Base-by-base conservation (phyloP, 768 basidiomycete genomes). In the Termitomyces heimii region DNA sequence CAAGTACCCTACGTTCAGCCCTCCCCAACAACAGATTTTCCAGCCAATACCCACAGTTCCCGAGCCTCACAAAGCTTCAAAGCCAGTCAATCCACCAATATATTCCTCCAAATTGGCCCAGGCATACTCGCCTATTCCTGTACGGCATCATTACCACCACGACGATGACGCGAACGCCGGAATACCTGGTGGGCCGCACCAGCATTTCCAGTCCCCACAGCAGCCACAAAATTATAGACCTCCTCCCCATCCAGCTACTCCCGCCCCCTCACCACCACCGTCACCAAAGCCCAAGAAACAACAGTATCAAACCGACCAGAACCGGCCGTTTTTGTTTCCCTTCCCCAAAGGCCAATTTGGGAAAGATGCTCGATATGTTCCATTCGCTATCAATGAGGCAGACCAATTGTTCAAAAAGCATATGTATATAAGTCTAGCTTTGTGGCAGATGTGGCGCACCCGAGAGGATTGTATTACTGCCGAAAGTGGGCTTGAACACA, bases 291-390 rank as follows among this genome's bases (percentile, higher is more conserved):
- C 92, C 10, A 99, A 99, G 77, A 98, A 98, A 69, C 96, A 96
- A 68, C 93, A 96, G 68, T 99, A 93, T 69, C 97, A 98, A 68
- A 99, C 97, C 0, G 97, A 99, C 71, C 97, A 95, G 68, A 85
- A 75, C 46, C 80, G 91, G 13, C 96, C 97, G 1, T 99, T 98
- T 69, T 74, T 98, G 59, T 95, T 99, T 69, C 97, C 97, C 0
- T 99, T 97, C 68, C 92, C 94, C 6, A 82, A 85, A n/a, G 78
- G 71, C 49, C 77, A 71, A 54, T 76, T 77, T 53, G 75, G 82
- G 29, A 79, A 81, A 50, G 80, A 85, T 57, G 77, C 77, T 24
- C 81, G 82, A 42, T 75, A 91, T n/a, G 92, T 98, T 3, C 97
- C 97, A 2, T 94, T 88, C 69, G 94, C 94, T 4, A 94, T 99